Evolutionary conservation across 2,329 filamentous ascomycete genomes (phyloP), one percentile per base, ranked within the genome.

Genomic region (Blastomyces silverae): DNA sequence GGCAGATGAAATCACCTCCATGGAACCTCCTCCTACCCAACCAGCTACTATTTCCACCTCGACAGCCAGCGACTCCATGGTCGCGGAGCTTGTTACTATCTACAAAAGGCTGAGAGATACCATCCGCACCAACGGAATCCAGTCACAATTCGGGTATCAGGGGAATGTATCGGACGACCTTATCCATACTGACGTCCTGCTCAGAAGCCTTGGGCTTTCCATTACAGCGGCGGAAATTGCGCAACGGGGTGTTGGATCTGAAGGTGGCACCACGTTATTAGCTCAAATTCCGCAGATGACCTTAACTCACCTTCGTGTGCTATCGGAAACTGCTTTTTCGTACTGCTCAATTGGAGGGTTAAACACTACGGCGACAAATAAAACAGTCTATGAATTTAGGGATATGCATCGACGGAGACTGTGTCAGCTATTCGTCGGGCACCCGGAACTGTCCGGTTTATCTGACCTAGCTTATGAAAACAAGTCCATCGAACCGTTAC

Each of bases 221-320:
- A 92, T 99, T 65, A 88, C 92, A 10, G 87, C 92, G 0, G 87
- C 90, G 3, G 94, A 99, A 77, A 96, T 97, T 69, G 88, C 92
- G 68, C 92, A 97, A 74, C 89, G 94, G 70, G 94, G 94, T 7
- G 82, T 91, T 3, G 89, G 91, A 70, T 86, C 87, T 28, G 85
- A 89, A 68, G 84, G 85, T 58, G 88, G 90, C 63, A 83, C 86
- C 75, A 93, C 89, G 5, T 79, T 97, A 57, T 77, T 97, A 25
- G 89, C 93, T 69, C 92, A 88, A 71, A 89, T 97, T 62, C 88
- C 94, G 0, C 89, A 93, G 64, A 87, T 96, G 74, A 84, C 86
- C 1, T 80, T 99, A 66, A 94, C 90, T 1, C 92, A 97, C 74
- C 82, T 99, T 37, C 89, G 92, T 60, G 88, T 97, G 37, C 80